Evolutionary conservation across 164 flowering plant species (phyloP), one percentile per base, ranked within the genome.

Genomic region (Macadamia integrifolia): DNA sequence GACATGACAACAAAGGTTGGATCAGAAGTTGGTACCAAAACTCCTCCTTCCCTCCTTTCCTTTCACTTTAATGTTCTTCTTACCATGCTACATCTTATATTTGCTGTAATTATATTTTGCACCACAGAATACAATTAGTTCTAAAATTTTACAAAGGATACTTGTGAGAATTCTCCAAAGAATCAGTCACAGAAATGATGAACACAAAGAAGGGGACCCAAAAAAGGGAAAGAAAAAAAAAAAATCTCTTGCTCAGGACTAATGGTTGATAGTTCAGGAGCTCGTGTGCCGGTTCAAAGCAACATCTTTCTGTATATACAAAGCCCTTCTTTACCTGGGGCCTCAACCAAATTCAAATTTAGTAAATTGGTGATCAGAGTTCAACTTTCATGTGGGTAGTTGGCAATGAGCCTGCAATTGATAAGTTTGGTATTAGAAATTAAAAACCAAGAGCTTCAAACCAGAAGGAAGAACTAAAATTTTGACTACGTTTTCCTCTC

Each of bases 301-400:
- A 61, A 49, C 64, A 60, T 63, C 62, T 62, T 74, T 71, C 69
- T 60, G 61, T 85, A 85, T 83, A 57, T 85, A 86, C 87, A 84
- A 73, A 76, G 69, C 78, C 80, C 70, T 68, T 71, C 63, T 77
- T 66, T 48, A 44, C 70, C 68, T 61, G 78, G 71, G 77, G 70
- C 77, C 69, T 75, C 61, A 65, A 35, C 68, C 44, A 49, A 70
- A 76, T 75, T 74, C 69, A 68, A 42, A 56, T 42, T 32, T 28
- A 69, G 66, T 43, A 31, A 74, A 63, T 23, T 70, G 62, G 40
- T 64, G 60, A 70, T 82, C 81, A 85, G 64, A 74, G 86, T 83
- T 88, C 89, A 67, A 79, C 65, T 82, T 86, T 86, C 93, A 86
- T 86, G 58, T 91, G 88, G 67, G 77, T 40, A 71, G 80, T 71